Percentiles rank a stretch among this genome's conserved stretches.
phyloP scores from a whole-genome alignment of 169 alveolate genomes.

The Plasmodium coatneyi region DNA sequence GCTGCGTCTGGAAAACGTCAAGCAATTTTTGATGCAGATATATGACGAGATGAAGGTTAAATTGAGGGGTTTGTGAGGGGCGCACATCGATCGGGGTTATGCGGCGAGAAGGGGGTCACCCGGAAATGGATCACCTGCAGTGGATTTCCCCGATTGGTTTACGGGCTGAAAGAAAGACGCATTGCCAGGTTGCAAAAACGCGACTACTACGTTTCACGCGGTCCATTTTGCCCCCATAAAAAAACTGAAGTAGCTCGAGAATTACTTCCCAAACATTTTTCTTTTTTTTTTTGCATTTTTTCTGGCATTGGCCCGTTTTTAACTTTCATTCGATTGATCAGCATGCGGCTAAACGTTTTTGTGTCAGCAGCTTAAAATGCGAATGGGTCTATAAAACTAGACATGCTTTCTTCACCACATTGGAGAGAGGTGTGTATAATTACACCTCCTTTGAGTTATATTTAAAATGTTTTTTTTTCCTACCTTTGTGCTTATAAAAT shows the following conservation, averaged over 20 bases:
- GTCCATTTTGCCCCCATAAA: not conserved
- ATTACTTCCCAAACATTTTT: not conserved
- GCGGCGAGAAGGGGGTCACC: not conserved
- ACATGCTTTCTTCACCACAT: not conserved
- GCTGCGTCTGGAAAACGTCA: conserved; percentile 39
- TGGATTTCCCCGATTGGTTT: not conserved
- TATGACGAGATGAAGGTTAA: conserved; percentile 42
- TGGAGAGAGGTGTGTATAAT: not conserved
- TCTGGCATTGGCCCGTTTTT: not conserved
- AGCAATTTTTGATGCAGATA: conserved; percentile 29
- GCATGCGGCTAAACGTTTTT: not conserved
- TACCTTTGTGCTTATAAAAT: not conserved
- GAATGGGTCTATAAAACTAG: not conserved
- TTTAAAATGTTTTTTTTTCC: not conserved
- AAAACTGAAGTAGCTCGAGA: not conserved
- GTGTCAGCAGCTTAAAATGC: not conserved
- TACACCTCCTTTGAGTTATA: not conserved
- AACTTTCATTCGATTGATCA: not conserved
- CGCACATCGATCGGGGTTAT: not conserved
- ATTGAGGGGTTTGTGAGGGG: conserved; percentile 19
- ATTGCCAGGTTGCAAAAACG: not conserved
- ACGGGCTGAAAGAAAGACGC: not conserved
- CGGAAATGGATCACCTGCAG: not conserved
- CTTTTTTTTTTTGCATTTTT: not conserved
- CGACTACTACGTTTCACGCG: not conserved